Base-by-base conservation (phyloP, 441 rosid species). In the Corymbia citriodora region DNA sequence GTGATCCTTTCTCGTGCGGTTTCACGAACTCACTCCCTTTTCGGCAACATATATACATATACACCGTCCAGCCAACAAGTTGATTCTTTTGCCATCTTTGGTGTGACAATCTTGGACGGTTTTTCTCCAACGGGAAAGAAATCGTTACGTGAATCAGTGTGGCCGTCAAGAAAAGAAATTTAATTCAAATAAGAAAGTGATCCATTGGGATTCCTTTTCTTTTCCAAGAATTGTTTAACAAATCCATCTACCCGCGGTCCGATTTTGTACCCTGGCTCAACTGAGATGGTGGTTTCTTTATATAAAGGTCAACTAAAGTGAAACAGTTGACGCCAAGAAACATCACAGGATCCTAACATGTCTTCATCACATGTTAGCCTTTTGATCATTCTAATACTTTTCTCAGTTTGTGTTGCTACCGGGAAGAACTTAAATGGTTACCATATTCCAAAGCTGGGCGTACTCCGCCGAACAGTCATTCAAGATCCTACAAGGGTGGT, bases 401-500 rank as follows among this genome's bases (percentile, higher is more conserved):
- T 31, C 19, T 31, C 12, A 68, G 79, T 40, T 31, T 68, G 23
- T 31, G 79, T 68, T 70, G 81, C 81, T 17, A 19, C 48, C 25
- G 81, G 21, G 40, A 36, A 31, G 81, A 16, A 36, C 81, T 17
- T 33, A 31, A 45, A 18, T 70, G 81, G 13, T 70, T 74, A 90
- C 48, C 83, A 40, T 11, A 88, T 92, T 87, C 93, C 95, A 65
- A 93, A 94, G 89, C 94, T 94, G 5, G 91, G 95, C 86, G 91
- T 92, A 31, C 85, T 74, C 48, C 88, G 90, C 54, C 91, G 91
- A 87, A 92, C 59, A 90, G 36, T 88, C 54, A 68, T 29, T 48
- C 88, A 65, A 17, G 88, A 92, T 79, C 90, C 16, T 70, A 31
- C 36, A 70, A 6, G 21, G 21, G 81, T 45, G 10, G 81, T 86